Evolutionary conservation across 352 stramenopile species (phyloP).

Genomic region (Phytophthora sp.): DNA sequence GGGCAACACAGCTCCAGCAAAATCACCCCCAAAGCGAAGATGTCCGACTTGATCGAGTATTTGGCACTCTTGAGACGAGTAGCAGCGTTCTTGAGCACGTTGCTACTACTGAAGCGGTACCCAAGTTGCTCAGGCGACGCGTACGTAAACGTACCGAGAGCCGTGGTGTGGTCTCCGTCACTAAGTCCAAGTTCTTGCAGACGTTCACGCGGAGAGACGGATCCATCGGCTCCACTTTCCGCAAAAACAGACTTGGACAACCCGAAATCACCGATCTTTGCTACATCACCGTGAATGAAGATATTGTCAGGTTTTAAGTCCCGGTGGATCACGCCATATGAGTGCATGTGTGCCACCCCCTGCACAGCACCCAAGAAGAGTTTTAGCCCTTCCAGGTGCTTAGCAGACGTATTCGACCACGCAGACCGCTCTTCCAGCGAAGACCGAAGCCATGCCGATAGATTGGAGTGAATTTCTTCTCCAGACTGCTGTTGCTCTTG

Average conservation of each 20-base stretch:
- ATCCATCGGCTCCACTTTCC: slow-evolving; percentile 26
- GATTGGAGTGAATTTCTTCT: slow-evolving; percentile 58
- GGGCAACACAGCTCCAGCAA: slow-evolving; percentile 84
- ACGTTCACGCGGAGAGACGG: slow-evolving; percentile 21
- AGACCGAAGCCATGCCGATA: slow-evolving; percentile 74
- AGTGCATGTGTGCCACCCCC: slow-evolving; percentile 81
- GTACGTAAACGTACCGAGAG: slow-evolving; percentile 84
- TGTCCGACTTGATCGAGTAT: slow-evolving; percentile 87
- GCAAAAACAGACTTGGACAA: slow-evolving; percentile 65
- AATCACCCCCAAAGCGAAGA: slow-evolving; percentile 85
- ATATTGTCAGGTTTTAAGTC: slow-evolving; percentile 82
- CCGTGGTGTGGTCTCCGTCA: slow-evolving; percentile 74
- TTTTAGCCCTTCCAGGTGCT: slow-evolving; percentile 65
- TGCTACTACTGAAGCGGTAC: slow-evolving; percentile 54
- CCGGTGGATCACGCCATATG: slow-evolving; percentile 72
- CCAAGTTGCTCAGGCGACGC: slow-evolving; percentile 88
- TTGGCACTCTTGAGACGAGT: slow-evolving; percentile 73
- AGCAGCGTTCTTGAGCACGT: slow-evolving; percentile 41
- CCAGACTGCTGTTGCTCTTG: slow-evolving; percentile 27
- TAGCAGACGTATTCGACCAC: slow-evolving; percentile 42
- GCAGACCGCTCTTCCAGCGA: slow-evolving; percentile 56
- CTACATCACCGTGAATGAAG: slow-evolving; percentile 66
- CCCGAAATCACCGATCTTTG: slow-evolving; percentile 77
- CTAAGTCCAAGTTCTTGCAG: slow-evolving; percentile 27
- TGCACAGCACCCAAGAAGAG: slow-evolving; percentile 70